These are phyloP conservation scores for Leucocoprinus leucothites DNA, from an alignment of 768 basidiomycete species.

Conservation along the genomic window DNA sequence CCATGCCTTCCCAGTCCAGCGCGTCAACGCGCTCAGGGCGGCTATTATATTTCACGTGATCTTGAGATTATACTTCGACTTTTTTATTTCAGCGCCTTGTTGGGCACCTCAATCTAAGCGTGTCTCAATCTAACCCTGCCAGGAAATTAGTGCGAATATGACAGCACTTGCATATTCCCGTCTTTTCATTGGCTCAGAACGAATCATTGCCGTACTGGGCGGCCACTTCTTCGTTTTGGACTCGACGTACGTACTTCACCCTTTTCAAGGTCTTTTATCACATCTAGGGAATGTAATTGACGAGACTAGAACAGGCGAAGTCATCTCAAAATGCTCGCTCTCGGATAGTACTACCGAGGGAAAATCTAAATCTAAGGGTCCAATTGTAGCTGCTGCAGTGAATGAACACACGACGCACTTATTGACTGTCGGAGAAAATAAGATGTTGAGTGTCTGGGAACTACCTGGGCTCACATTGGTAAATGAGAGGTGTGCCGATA, in stretches of 20 bases:
- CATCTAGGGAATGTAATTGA: slow-evolving; percentile 10
- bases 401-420: slow-evolving; percentile 44
- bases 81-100: no score
- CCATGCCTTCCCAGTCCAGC: no score
- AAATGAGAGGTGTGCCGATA: slow-evolving; percentile 53
- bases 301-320: slow-evolving; percentile 45
- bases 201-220: slow-evolving; percentile 49
- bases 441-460: slow-evolving; percentile 74
- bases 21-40: no score
- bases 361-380: slow-evolving; percentile 24
- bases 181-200: slow-evolving; percentile 35
- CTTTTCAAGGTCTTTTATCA: slow-evolving; percentile 4
- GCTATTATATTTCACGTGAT: no score
- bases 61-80: no score
- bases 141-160: neutral
- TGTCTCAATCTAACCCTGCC: neutral
- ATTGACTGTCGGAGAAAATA: slow-evolving; percentile 75
- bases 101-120: no score
- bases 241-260: slow-evolving; percentile 38
- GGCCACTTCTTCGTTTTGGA: slow-evolving; percentile 62
- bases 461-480: slow-evolving; percentile 51
- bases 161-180: slow-evolving; percentile 38
- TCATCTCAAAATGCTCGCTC: slow-evolving; percentile 25
- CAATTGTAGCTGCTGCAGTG: slow-evolving; percentile 57
- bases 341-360: slow-evolving; percentile 19